Evolutionary conservation across 1,284 basidiomycete genomes (phyloP), one percentile per base, ranked within the genome.

Genomic region (Cryptococcus floricola): DNA sequence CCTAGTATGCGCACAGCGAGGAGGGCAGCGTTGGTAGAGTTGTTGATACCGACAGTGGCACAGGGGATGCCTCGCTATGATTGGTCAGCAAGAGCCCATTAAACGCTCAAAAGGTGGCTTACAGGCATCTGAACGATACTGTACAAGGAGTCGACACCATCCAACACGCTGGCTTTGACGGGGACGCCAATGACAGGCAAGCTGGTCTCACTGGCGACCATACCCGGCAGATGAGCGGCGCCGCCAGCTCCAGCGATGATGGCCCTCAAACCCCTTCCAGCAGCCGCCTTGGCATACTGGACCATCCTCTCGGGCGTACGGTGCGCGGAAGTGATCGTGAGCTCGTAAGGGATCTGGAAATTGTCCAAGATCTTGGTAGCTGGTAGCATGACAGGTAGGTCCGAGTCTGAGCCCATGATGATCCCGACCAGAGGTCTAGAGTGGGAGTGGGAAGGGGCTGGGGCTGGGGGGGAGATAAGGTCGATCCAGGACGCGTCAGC

Each of bases 71-170:
- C 96, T 47, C 95, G 85, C 89, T 94, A 66, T 7, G 5, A 44
- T 31, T n/a, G 37, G 43, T 23, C 23, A n/a, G 8, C 9, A 18
- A 5, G 9, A 34, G 14, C 10, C 31, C 34, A 37, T 19, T 27
- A 6, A 38, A 49, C 16, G 48, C 3, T 6, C 12, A 37, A 48
- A 8, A 47, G 38, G 16, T 42, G 48, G 82, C 88, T 68, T 69
- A 93, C 91, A 16, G 95, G 95, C 95, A 99, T 99, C 80, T 98
- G 95, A 12, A 99, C 91, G 66, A 99, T 98, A 71, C 90, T 94
- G 75, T 97, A 87, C 63, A 99, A 78, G 23, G 91, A 93, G 77
- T 98, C 95, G 0, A 98, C 93, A 5, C 95, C 95, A 75, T 97
- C 95, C 23, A 98, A 80, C 0, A 87, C 84, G 74, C 90, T 93